Percentiles rank a stretch among this genome's conserved stretches.
These are phyloP conservation scores for Corchorus capsularis DNA, from an alignment of 345 rosid genomes.

Conservation along the genomic window DNA sequence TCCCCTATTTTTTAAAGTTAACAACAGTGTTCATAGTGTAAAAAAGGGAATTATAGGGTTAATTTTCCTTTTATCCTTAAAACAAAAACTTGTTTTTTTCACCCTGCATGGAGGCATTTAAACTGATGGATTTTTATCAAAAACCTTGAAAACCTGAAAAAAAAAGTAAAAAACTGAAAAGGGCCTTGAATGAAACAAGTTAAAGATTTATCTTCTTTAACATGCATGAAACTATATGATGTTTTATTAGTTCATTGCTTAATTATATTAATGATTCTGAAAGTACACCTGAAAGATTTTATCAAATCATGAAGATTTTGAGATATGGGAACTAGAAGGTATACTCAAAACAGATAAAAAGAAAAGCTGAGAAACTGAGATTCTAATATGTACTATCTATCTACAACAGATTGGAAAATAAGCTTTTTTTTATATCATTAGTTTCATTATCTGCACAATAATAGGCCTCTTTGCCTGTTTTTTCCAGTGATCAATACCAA, in stretches of 20 bases:
- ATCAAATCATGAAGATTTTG: neutral
- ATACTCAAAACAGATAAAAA: neutral
- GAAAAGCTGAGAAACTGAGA: neutral
- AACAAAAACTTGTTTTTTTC: neutral
- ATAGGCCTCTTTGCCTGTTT: neutral
- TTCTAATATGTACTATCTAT: neutral
- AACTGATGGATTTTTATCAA: neutral
- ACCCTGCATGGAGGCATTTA: neutral
- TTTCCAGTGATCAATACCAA: neutral
- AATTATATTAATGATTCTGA: neutral
- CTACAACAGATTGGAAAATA: neutral
- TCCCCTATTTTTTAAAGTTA: neutral
- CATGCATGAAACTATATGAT: neutral
- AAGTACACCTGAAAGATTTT: slow-evolving; percentile 9
- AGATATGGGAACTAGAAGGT: neutral
- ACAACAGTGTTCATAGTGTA: neutral
- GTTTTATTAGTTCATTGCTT: neutral
- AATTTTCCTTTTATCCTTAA: neutral
- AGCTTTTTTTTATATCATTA: neutral
- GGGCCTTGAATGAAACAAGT: neutral
- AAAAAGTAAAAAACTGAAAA: no score
- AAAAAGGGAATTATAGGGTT: neutral
- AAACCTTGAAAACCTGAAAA: no score
- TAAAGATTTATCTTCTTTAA: neutral
- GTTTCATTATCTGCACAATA: neutral